Percentiles rank a stretch among this genome's conserved stretches.
Evolutionary conservation across 768 basidiomycete species (phyloP).

Genomic region (Russula foetens): DNA sequence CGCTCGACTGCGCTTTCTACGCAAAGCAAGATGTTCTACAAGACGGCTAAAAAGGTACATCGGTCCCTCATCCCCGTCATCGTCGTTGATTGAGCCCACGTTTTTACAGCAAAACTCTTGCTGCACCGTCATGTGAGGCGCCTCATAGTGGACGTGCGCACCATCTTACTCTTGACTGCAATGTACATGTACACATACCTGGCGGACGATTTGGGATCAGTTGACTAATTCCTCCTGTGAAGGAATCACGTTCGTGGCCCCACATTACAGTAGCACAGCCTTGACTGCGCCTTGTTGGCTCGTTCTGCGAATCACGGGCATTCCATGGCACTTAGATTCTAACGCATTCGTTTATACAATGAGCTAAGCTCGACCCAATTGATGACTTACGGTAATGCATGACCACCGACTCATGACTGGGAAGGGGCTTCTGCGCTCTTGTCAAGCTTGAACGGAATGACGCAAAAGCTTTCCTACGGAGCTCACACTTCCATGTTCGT

Average conservation of each 20-base stretch:
- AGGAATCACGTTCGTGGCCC: neutral
- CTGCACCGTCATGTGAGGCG: slow-evolving; percentile 68
- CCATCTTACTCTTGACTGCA: slow-evolving; percentile 6
- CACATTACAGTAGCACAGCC: neutral
- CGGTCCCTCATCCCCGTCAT: neutral
- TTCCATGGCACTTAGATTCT: neutral
- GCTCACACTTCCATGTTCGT: too few relatives aligned
- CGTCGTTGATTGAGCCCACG: neutral
- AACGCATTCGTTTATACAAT: too few relatives aligned
- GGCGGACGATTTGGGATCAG: slow-evolving; percentile 5
- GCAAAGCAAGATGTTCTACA: slow-evolving; percentile 98
- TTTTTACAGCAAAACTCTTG: slow-evolving; percentile 83
- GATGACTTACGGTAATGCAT: neutral
- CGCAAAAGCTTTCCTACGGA: too few relatives aligned
- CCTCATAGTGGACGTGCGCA: neutral
- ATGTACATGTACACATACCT: slow-evolving; percentile 17
- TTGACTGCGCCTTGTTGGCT: neutral
- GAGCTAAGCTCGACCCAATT: too few relatives aligned
- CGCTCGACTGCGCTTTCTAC: slow-evolving; percentile 81
- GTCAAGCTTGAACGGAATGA: too few relatives aligned
- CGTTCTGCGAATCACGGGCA: neutral
- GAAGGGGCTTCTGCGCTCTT: too few relatives aligned
- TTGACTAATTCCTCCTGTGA: slow-evolving; percentile 1
- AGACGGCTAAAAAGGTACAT: slow-evolving; percentile 96
- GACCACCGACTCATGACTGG: neutral